Evolutionary conservation across 768 basidiomycete species (phyloP).

Genomic region (Trametes meyenii): DNA sequence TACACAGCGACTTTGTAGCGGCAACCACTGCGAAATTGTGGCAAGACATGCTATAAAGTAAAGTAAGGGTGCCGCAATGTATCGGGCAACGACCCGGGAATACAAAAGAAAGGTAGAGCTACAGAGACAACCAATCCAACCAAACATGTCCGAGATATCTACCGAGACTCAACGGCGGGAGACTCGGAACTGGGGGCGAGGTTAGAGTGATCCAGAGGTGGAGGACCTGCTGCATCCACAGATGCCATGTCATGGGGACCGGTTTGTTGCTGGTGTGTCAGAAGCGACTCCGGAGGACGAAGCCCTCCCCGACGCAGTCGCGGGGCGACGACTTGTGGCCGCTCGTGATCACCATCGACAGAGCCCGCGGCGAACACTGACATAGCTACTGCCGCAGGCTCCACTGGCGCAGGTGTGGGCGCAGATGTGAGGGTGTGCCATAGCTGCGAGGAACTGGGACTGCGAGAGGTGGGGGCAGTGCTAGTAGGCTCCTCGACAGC

Average conservation of each 20-base stretch:
- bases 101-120: not conserved
- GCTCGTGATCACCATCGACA: slow-evolving; percentile 14
- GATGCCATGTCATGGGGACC: not conserved
- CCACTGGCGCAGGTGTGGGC: slow-evolving; percentile 1
- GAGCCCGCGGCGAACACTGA: slow-evolving; percentile 2
- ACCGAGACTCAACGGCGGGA: not conserved
- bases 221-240: not conserved
- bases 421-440: slow-evolving; percentile 28
- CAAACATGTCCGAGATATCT: not conserved
- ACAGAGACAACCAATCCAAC: not conserved
- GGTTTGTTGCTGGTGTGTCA: slow-evolving; percentile 35
- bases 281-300: slow-evolving; percentile 62
- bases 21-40: too few relatives aligned
- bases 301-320: slow-evolving; percentile 70
- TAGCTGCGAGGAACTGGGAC: slow-evolving; percentile 29
- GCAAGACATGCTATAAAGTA: too few relatives aligned
- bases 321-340: slow-evolving; percentile 37
- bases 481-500: not conserved
- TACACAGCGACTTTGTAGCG: too few relatives aligned
- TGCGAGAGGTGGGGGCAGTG: not conserved
- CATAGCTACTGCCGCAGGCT: not conserved
- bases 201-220: not conserved
- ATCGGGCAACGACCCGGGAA: not conserved
- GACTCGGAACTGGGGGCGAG: not conserved
- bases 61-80: too few relatives aligned